A percentile compares a stretch with the other conserved stretches of the same genome.
Conservation (phyloP, 2,329 filamentous ascomycete species). For the Cadophora sp. region DNA sequence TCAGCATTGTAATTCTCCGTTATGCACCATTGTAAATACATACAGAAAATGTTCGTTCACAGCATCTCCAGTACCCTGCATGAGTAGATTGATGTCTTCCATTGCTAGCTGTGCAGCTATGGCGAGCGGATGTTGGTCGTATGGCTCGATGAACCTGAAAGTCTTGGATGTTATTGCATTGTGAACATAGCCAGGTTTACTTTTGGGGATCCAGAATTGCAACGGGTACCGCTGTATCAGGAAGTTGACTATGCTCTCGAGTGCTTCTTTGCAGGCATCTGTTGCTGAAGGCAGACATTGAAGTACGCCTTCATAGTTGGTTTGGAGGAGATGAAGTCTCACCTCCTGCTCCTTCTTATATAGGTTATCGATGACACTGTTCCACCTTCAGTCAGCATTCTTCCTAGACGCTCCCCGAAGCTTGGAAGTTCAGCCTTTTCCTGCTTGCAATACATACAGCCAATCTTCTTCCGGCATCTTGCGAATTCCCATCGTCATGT, state of each 20-base stretch:
- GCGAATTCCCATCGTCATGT: conserved; percentile 41
- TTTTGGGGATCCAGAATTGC: conserved; percentile 46
- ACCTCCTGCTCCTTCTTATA: conserved; percentile 51
- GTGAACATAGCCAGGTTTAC: conserved; percentile 41
- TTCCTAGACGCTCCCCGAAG: neutral
- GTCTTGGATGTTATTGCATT: conserved; percentile 52
- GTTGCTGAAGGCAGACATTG: conserved; percentile 51
- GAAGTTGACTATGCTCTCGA: conserved; percentile 53
- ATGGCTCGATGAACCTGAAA: conserved; percentile 45
- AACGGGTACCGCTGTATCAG: conserved; percentile 50
- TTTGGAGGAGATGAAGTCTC: conserved; percentile 48
- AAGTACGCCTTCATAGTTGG: conserved; percentile 49
- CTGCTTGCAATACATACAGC: conserved; percentile 14
- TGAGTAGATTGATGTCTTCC: conserved; percentile 57
- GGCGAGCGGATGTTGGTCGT: conserved; percentile 51
- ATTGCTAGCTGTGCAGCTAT: conserved; percentile 54
- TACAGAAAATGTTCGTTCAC: conserved; percentile 35
- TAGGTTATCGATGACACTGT: conserved; percentile 48
- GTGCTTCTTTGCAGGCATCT: conserved; percentile 52
- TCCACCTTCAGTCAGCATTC: neutral
- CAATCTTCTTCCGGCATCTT: conserved; percentile 39
- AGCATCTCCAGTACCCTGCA: conserved; percentile 49
- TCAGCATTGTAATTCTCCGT: neutral
- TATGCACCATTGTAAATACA: conserved; percentile 3
- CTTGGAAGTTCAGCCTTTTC: neutral